phyloP scores from a whole-genome alignment of 305 asterid genomes.

The Andrographis paniculata region DNA sequence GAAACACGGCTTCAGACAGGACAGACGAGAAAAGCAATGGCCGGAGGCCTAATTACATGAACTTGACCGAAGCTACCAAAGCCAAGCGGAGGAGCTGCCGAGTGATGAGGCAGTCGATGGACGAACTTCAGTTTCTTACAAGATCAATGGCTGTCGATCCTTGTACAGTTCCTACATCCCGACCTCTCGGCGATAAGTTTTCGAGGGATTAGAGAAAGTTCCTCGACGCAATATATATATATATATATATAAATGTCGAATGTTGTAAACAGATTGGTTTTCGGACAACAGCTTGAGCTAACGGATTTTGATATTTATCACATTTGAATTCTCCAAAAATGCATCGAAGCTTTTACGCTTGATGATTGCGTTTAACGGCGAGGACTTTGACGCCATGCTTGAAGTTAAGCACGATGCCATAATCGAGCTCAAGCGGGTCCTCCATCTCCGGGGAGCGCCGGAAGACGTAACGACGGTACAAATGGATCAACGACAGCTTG shows the following conservation, averaged over 20 bases:
- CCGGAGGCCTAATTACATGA: conserved; percentile 72
- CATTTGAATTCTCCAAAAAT: too few species aligned
- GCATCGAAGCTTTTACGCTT: too few species aligned
- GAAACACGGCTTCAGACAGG: conserved; percentile 38
- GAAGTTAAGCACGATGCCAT: conserved; percentile 74
- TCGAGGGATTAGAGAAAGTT: too few species aligned
- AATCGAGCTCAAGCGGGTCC: conserved; percentile 62
- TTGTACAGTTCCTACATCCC: conserved; percentile 22
- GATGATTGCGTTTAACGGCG: conserved; percentile 57
- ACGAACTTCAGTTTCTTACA: conserved; percentile 33
- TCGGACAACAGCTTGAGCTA: too few species aligned
- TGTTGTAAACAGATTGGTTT: conserved; percentile 21
- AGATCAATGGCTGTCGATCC: conserved; percentile 39
- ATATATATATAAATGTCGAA: too few species aligned
- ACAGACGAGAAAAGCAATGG: conserved; percentile 46
- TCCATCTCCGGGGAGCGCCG: conserved; percentile 74
- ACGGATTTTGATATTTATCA: too few species aligned
- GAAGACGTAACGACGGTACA: conserved; percentile 60
- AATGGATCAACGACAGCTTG: conserved; percentile 67
- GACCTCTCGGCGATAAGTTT: conserved; percentile 40
- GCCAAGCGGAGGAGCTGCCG: conserved; percentile 78
- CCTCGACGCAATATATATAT: too few species aligned
- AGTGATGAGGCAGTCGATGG: conserved; percentile 67
- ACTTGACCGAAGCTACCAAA: conserved; percentile 78
- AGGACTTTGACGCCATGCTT: conserved; percentile 73